phyloP scores from a whole-genome alignment of 2,329 filamentous ascomycete species.

The Clarireedia paspali region DNA sequence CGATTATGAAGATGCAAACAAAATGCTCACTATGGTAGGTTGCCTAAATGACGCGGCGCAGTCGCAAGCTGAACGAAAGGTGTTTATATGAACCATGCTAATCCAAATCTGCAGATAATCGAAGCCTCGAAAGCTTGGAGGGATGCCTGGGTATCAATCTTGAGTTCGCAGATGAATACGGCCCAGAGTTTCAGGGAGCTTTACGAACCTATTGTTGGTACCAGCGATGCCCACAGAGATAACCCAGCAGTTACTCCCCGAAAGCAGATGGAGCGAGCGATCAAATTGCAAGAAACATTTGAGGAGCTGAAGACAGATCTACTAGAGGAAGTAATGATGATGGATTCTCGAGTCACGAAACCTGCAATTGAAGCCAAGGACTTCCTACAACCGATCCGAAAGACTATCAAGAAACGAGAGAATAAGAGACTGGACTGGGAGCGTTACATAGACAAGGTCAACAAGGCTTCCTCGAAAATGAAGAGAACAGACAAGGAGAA shows the following conservation, averaged over 20 bases:
- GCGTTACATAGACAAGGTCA: slow-evolving; percentile 63
- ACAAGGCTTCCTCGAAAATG: slow-evolving; percentile 61
- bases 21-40: slow-evolving; percentile 61
- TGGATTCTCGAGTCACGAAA: slow-evolving; percentile 62
- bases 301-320: slow-evolving; percentile 65
- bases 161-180: slow-evolving; percentile 59
- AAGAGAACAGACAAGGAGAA: slow-evolving; percentile 69
- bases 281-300: slow-evolving; percentile 58
- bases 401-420: slow-evolving; percentile 78
- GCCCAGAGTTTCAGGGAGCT: slow-evolving; percentile 62
- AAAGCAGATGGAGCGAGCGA: slow-evolving; percentile 54
- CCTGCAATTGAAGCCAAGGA: slow-evolving; percentile 64
- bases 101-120: slow-evolving; percentile 50
- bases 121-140: slow-evolving; percentile 70
- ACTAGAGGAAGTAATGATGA: slow-evolving; percentile 59
- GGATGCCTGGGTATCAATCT: slow-evolving; percentile 68
- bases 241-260: slow-evolving; percentile 53
- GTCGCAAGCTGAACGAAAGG: not conserved
- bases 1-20: slow-evolving; percentile 75
- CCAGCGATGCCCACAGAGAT: slow-evolving; percentile 48
- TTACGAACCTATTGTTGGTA: slow-evolving; percentile 69
- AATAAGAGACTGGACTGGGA: slow-evolving; percentile 79
- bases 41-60: slow-evolving; percentile 1
- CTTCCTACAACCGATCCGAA: slow-evolving; percentile 63
- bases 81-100: slow-evolving; percentile 4